Conservation (phyloP, 2,329 filamentous ascomycete genomes). For the Cladophialophora exuberans region DNA sequence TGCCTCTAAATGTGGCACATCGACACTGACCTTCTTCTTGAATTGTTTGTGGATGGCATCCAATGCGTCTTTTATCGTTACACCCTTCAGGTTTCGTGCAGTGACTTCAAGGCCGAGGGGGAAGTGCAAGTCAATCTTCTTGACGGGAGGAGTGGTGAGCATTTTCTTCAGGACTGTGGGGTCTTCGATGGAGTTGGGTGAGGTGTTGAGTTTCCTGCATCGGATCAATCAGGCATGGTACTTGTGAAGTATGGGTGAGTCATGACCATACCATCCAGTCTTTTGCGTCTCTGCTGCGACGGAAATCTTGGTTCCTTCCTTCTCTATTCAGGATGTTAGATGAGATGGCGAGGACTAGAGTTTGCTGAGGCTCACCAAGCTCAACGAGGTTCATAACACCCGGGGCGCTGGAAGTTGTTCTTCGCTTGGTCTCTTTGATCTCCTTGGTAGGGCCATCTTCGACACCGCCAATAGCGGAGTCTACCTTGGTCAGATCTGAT, state of each 20-base stretch:
- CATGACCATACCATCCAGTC: conserved; percentile 74
- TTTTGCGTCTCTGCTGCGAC: conserved; percentile 83
- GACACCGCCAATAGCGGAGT: conserved; percentile 85
- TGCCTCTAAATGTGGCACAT: neutral
- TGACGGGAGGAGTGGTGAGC: conserved; percentile 80
- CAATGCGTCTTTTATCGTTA: conserved; percentile 95
- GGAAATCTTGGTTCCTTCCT: conserved; percentile 70
- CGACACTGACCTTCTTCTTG: conserved; percentile 81
- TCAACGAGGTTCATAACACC: conserved; percentile 84
- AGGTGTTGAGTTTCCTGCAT: conserved; percentile 89
- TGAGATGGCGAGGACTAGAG: neutral
- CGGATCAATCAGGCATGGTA: neutral
- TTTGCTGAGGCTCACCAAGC: conserved; percentile 66
- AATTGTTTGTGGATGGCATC: conserved; percentile 95
- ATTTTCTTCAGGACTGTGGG: conserved; percentile 79
- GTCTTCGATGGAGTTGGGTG: conserved; percentile 76
- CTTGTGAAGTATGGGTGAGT: neutral
- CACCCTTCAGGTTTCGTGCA: conserved; percentile 87
- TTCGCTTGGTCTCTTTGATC: conserved; percentile 50
- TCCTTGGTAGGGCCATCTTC: conserved; percentile 68
- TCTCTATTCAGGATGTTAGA: conserved; percentile 57
- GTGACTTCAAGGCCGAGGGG: conserved; percentile 84
- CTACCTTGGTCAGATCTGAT: conserved; percentile 68
- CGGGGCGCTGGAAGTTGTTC: conserved; percentile 72
- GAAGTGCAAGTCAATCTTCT: conserved; percentile 93